These are phyloP conservation scores for Pythium sp. DNA, from an alignment of 352 stramenopile species.

Conservation along the genomic window DNA sequence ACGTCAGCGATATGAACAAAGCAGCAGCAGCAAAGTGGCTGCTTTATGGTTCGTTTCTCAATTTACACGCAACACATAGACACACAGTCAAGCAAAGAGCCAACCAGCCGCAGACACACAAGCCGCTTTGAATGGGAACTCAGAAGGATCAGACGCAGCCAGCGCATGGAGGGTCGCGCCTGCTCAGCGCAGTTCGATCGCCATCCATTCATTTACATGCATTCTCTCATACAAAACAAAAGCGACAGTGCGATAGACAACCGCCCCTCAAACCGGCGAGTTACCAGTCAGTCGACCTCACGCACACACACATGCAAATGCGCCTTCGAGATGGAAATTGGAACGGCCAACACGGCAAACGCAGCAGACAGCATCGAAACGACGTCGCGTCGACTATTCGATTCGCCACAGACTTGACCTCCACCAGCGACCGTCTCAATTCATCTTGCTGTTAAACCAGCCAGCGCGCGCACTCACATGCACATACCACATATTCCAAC, in stretches of 20 bases:
- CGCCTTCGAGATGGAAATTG: neutral
- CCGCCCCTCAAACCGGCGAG: neutral
- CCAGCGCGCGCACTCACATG: neutral
- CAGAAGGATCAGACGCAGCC: neutral
- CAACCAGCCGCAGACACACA: neutral
- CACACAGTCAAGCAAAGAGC: neutral
- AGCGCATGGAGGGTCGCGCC: neutral
- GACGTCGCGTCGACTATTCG: conserved; percentile 3
- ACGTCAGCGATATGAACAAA: conserved; percentile 1
- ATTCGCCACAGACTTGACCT: neutral
- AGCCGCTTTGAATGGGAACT: neutral
- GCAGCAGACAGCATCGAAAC: conserved; percentile 1
- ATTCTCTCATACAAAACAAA: neutral
- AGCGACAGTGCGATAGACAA: neutral
- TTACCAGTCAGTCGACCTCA: neutral
- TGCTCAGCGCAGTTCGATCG: neutral
- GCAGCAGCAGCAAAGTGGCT: neutral
- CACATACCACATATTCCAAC: neutral
- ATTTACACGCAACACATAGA: conserved; percentile 3
- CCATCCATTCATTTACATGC: neutral
- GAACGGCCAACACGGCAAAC: neutral
- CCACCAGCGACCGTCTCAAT: neutral
- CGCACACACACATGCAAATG: neutral
- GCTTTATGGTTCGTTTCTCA: conserved; percentile 5
- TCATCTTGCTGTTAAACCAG: neutral